phyloP scores from a whole-genome alignment of 2,329 filamentous ascomycete genomes.

The Ampelomyces quisqualis region DNA sequence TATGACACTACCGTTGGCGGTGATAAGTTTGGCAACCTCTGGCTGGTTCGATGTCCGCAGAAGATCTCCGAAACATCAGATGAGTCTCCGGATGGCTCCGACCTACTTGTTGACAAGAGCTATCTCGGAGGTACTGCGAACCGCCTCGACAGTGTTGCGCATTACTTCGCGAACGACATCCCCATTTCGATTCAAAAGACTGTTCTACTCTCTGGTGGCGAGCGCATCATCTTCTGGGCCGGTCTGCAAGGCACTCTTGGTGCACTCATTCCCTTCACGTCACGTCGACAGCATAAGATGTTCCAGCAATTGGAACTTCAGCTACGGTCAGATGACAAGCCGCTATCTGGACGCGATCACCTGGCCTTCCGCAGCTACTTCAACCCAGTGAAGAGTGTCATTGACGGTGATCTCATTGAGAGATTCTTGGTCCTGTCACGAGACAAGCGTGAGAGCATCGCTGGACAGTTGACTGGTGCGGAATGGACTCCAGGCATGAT shows the following conservation, averaged over 20 bases:
- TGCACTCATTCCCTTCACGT: constrained; percentile 86
- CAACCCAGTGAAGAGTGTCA: constrained; percentile 91
- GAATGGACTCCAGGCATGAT: constrained; percentile 77
- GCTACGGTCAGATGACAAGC: constrained; percentile 73
- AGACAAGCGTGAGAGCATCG: constrained; percentile 94
- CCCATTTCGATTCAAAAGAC: constrained; percentile 89
- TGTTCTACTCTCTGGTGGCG: constrained; percentile 83
- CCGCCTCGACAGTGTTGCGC: constrained; percentile 78
- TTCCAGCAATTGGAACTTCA: constrained; percentile 93
- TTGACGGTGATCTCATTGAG: constrained; percentile 96
- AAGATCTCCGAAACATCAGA: constrained; percentile 88
- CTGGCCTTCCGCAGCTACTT: constrained; percentile 96
- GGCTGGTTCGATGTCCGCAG: constrained; percentile 82
- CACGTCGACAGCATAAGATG: constrained; percentile 93
- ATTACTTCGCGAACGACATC: constrained; percentile 90
- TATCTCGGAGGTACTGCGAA: constrained; percentile 90
- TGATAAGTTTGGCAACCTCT: constrained; percentile 97
- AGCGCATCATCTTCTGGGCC: constrained; percentile 89
- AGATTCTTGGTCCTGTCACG: constrained; percentile 78
- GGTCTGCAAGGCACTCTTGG: constrained; percentile 94
- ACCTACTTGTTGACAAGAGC: constrained; percentile 84
- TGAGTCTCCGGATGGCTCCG: constrained; percentile 84
- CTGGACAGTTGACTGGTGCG: constrained; percentile 78
- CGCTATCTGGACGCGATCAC: constrained; percentile 88
- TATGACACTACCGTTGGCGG: constrained; percentile 94